Evolutionary conservation across 176 grass and related monocot species (phyloP), one percentile per base, ranked within the genome.

Genomic region (Lolium perenne): DNA sequence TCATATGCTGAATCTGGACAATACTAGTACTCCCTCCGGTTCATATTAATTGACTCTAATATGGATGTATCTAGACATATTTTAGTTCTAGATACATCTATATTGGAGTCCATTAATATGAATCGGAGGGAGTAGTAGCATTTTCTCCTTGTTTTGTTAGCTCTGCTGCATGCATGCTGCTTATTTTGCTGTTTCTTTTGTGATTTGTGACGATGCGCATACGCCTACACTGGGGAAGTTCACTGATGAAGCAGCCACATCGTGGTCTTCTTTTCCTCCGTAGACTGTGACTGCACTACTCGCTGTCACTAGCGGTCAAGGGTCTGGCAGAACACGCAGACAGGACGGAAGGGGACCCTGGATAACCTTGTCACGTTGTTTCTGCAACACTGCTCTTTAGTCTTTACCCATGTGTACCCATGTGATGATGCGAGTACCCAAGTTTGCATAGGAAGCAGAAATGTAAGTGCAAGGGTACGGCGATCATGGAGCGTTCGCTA

Each of bases 311-410:
- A 74, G 29, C 32, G 46, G 68, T 74, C 35, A 43, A 53, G 63
- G 38, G 69, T 11, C 67, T 10, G 17, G 29, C 65, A 86, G 60
- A 47, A 73, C 32, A 20, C 6, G 8, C 78, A 32, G n/a, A 56
- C 85, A n/a, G 26, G 26, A 29, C 26, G 21, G 70, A 1, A 29
- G 59, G 47, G 78, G 86, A 56, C 58, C 85, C 17, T 80, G 26
- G 26, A 29, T 29, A 29, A 29, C 26, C 26, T 86, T 86, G 77
- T 61, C 66, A 38, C 45, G 17, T 71, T 60, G 13, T 43, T 20
- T 41, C 21, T 53, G 70, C 15, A 32, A 76, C 86, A 67, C n/a
- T 51, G 71, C 43, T 41, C 40, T 41, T 41, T 35, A 65, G 7
- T 4, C 59, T 66, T 26, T 29, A 29, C 26, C 26, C 26, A 29